Percentiles rank a stretch among this genome's conserved stretches.
Conservation (phyloP, 306 rosid genomes). For the Cercis canadensis region DNA sequence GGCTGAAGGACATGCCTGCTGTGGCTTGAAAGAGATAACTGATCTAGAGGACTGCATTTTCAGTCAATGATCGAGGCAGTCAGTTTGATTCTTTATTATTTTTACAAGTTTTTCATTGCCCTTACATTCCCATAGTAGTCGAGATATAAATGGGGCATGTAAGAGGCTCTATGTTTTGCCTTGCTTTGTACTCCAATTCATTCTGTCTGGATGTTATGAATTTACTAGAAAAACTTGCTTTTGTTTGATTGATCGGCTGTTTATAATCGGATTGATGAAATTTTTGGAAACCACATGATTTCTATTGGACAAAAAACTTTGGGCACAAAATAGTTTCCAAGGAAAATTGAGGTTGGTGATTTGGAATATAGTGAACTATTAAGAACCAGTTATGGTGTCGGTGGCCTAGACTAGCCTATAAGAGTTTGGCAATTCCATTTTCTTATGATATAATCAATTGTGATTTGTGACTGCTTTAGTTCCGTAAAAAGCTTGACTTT, state of each 20-base stretch:
- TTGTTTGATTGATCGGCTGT: constrained; percentile 43
- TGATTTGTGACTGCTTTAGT: too few species aligned
- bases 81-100: constrained; percentile 58
- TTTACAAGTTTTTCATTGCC: constrained; percentile 35
- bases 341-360: neutral
- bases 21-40: constrained; percentile 60
- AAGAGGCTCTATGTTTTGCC: constrained; percentile 44
- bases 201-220: constrained; percentile 36
- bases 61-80: constrained; percentile 40
- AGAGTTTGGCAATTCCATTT: too few species aligned
- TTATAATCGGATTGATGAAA: constrained; percentile 34
- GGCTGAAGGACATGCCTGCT: constrained; percentile 97
- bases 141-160: constrained; percentile 52
- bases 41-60: constrained; percentile 35
- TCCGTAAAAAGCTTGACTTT: too few species aligned
- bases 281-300: constrained; percentile 28
- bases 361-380: too few species aligned
- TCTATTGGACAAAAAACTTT: neutral
- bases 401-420: too few species aligned
- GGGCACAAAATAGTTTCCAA: neutral
- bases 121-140: constrained; percentile 46
- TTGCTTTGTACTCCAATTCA: constrained; percentile 47
- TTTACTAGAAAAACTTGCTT: constrained; percentile 50
- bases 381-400: neutral
- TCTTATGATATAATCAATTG: too few species aligned